A percentile compares a stretch with the other conserved stretches of the same genome.
Evolutionary conservation across 768 basidiomycete genomes (phyloP).

Genomic region (Boletus insuetus): DNA sequence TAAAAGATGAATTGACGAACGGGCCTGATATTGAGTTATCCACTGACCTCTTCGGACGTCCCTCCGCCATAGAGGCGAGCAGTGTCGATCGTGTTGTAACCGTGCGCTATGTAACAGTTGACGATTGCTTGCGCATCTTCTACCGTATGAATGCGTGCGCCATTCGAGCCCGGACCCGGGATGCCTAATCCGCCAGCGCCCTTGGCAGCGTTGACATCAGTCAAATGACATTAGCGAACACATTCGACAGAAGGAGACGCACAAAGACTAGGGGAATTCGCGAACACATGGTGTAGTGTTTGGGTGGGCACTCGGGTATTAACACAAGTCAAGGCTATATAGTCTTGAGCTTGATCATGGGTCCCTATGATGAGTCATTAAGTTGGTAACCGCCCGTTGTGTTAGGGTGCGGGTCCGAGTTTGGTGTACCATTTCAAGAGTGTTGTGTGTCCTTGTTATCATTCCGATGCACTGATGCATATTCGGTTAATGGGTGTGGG

Average conservation of each 20-base stretch:
- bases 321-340: too few species aligned
- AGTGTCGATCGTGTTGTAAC: conserved; percentile 22
- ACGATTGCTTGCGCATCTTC: conserved; percentile 14
- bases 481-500: too few species aligned
- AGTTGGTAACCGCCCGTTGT: too few species aligned
- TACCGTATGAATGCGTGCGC: conserved; percentile 19
- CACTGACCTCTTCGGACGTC: conserved; percentile 25
- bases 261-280: conserved; percentile 15
- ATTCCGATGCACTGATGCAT: too few species aligned
- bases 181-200: conserved; percentile 21
- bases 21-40: background rate
- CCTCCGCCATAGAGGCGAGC: conserved; percentile 21
- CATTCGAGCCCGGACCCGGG: conserved; percentile 17
- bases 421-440: too few species aligned
- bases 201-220: conserved; percentile 6
- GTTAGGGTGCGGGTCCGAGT: too few species aligned
- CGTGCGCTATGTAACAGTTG: conserved; percentile 12
- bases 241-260: background rate
- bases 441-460: too few species aligned
- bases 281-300: background rate
- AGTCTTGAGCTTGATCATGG: too few species aligned
- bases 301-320: too few species aligned
- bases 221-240: background rate
- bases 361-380: too few species aligned
- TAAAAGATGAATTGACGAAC: background rate